Evolutionary conservation across 2,329 filamentous ascomycete genomes (phyloP), one percentile per base, ranked within the genome.

Genomic region (Drechslerella dactyloides): DNA sequence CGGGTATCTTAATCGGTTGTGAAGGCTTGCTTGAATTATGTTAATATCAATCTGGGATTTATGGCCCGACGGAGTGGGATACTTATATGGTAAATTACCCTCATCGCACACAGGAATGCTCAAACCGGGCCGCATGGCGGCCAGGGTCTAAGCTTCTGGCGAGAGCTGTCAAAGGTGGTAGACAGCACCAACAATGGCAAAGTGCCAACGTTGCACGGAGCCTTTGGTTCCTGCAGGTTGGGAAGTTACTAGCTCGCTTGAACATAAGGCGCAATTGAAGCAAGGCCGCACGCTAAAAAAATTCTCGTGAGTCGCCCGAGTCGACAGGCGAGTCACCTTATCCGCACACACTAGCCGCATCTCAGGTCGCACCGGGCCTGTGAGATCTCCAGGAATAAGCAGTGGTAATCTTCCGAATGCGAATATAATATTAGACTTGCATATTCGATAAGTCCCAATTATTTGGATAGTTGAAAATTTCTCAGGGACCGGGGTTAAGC

Each of bases 391-490:
- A 69, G 65, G 53, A 57, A 55, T 59, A 48, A 58, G 44, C 30
- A 44, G 40, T 33, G 33, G 57, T 69, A 53, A 63, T 57, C 57
- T 70, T 53, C 58, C 66, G 66, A 70, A 63, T 70, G 66, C 66
- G 66, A 70, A 64, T 64, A 37, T 70, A 57, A 59, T 70, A 70
- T 70, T 68, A 70, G 27, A 55, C 35, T 19, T 59, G 54, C 66
- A 70, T 51, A 10, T 55, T 21, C 50, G 65, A 57, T 70, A 70
- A 64, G 66, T 59, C 66, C 59, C 59, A 70, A 70, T 70, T 42
- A 50, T 50, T 58, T 55, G 66, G 66, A 33, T 33, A 33, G 48
- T 59, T 44, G 56, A 63, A 62, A 57, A 63, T 55, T 56, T 63
- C 33, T 59, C 35, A 53, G 54, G 54, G 37, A 59, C 66, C 53